phyloP scores from a whole-genome alignment of 805 yeast species.

The Candida oleophila region DNA sequence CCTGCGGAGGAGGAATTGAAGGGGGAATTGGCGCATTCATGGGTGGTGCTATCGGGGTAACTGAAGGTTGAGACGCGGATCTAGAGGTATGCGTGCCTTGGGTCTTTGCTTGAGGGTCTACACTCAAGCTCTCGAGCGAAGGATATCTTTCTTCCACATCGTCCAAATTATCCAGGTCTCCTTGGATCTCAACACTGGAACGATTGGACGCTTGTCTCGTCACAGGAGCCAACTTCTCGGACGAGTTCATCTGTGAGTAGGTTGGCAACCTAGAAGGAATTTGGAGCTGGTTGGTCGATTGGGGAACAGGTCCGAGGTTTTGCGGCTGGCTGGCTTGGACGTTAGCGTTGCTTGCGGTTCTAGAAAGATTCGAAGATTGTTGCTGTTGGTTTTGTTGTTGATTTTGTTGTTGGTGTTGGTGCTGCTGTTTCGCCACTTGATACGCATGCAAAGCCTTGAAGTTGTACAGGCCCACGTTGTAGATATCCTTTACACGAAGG shows the following conservation, averaged over 20 bases:
- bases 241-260: neutral
- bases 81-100: neutral
- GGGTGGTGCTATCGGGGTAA: neutral
- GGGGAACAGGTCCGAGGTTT: conserved; percentile 5
- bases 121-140: conserved; percentile 34
- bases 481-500: conserved; percentile 41
- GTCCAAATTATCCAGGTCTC: conserved; percentile 40
- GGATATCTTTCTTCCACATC: conserved; percentile 54
- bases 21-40: conserved; percentile 2
- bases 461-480: conserved; percentile 53
- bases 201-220: conserved; percentile 1
- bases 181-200: conserved; percentile 18
- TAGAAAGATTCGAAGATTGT: conserved; percentile 6
- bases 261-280: neutral
- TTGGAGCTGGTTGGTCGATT: neutral
- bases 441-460: conserved; percentile 55
- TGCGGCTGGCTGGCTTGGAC: conserved; percentile 1
- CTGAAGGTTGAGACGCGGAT: conserved; percentile 1
- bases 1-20: conserved; percentile 8
- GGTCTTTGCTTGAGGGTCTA: neutral
- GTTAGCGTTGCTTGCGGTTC: conserved; percentile 1
- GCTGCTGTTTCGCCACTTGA: conserved; percentile 40
- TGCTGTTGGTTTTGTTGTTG: conserved; percentile 38
- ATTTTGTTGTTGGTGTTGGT: conserved; percentile 34
- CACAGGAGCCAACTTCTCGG: neutral